phyloP scores from a whole-genome alignment of 257 asterid species.

The Rehmannia glutinosa region DNA sequence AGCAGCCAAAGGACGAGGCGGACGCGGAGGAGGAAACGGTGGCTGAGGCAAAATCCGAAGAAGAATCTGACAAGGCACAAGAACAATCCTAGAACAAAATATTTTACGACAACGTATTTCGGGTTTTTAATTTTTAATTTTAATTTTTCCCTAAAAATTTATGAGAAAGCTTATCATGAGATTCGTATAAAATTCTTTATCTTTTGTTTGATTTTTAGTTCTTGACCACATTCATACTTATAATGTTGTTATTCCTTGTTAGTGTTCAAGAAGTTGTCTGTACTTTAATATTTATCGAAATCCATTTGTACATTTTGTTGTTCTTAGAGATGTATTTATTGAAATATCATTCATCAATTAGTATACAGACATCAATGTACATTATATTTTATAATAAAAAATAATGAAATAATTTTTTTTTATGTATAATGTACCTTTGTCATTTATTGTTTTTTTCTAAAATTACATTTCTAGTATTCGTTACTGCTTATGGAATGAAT shows the following conservation, averaged over 20 bases:
- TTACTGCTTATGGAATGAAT: too few relatives aligned
- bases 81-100: conserved; percentile 21
- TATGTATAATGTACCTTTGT: too few relatives aligned
- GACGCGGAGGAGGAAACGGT: neutral
- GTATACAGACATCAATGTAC: too few relatives aligned
- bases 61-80: conserved; percentile 25
- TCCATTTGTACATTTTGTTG: neutral
- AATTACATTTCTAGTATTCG: too few relatives aligned
- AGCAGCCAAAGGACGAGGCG: conserved; percentile 7
- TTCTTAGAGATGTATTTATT: too few relatives aligned
- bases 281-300: conserved; percentile 2
- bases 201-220: conserved; percentile 6
- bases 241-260: too few relatives aligned
- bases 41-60: neutral
- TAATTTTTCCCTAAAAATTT: neutral
- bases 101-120: neutral
- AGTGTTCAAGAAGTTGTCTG: conserved; percentile 11
- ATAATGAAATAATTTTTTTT: too few relatives aligned
- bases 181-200: neutral
- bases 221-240: neutral
- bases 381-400: too few relatives aligned
- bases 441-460: too few relatives aligned
- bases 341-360: neutral
- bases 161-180: neutral
- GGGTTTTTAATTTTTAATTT: neutral